These are phyloP conservation scores for Phaeosphaeriaceae sp. DNA, from an alignment of 2,329 filamentous ascomycete genomes.

Conservation along the genomic window DNA sequence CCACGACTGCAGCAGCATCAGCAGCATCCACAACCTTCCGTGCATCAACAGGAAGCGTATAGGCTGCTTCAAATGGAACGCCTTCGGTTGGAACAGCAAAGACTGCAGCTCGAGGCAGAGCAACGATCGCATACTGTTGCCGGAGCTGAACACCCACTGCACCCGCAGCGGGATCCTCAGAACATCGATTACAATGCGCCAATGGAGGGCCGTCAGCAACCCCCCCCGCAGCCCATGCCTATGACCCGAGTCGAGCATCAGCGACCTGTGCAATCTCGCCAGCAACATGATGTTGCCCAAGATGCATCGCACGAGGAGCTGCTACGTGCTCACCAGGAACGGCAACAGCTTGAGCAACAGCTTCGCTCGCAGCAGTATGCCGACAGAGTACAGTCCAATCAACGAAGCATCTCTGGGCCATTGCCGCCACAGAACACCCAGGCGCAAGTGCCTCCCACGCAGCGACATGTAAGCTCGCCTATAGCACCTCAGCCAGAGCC, in stretches of 20 bases:
- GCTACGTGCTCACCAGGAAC: conserved; percentile 19
- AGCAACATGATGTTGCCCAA: conserved; percentile 2
- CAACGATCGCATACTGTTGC: conserved; percentile 1
- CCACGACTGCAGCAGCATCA: conserved; percentile 3
- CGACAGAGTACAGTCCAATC: conserved; percentile 14
- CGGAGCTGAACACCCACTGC: conserved; percentile 3
- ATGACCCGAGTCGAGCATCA: conserved; percentile 10
- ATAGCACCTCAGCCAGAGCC: conserved; percentile 28
- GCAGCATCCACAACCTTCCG: conserved; percentile 2
- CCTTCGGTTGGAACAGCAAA: conserved; percentile 8
- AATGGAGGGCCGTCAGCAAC: conserved; percentile 5
- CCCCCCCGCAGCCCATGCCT: background rate
- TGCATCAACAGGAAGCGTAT: conserved; percentile 11
- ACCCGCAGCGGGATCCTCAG: background rate
- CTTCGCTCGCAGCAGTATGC: conserved; percentile 13
- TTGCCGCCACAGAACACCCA: conserved; percentile 15
- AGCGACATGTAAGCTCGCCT: conserved; percentile 28
- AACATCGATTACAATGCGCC: background rate
- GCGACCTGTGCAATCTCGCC: conserved; percentile 12
- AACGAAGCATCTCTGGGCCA: conserved; percentile 32
- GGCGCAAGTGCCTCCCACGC: conserved; percentile 17
- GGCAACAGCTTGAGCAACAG: conserved; percentile 13
- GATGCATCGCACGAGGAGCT: conserved; percentile 11
- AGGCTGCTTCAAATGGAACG: conserved; percentile 9
- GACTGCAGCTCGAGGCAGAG: conserved; percentile 9